These are phyloP conservation scores for Globisporangium uncinulatum DNA, from an alignment of 352 stramenopile species.

Conservation along the genomic window DNA sequence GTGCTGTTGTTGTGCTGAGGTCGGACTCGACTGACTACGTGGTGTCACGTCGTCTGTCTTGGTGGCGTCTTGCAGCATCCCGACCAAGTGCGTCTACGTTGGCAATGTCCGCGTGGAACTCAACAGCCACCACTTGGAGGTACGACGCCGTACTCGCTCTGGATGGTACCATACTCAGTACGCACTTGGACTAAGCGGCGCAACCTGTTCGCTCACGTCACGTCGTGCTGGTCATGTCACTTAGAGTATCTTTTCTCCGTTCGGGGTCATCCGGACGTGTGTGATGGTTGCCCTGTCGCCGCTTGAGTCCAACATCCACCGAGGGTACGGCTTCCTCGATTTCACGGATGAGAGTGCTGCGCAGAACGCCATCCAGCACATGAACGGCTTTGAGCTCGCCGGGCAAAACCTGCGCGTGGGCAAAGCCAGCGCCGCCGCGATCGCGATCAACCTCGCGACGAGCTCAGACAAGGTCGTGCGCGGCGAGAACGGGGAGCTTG, in stretches of 20 bases:
- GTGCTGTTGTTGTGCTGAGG: background rate
- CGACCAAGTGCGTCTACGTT: slow-evolving; percentile 74
- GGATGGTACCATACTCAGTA: background rate
- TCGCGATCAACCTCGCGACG: slow-evolving; percentile 58
- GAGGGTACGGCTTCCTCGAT: slow-evolving; percentile 71
- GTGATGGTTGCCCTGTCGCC: slow-evolving; percentile 62
- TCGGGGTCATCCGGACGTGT: slow-evolving; percentile 55
- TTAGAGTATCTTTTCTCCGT: slow-evolving; percentile 78
- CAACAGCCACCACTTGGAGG: slow-evolving; percentile 72
- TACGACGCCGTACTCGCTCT: slow-evolving; percentile 7
- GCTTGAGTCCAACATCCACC: slow-evolving; percentile 50
- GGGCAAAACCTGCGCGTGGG: slow-evolving; percentile 71
- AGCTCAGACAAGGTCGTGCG: slow-evolving; percentile 64
- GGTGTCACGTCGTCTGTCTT: background rate
- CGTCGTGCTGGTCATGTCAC: background rate
- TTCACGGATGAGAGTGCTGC: slow-evolving; percentile 58
- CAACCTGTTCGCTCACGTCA: background rate
- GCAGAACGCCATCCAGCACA: slow-evolving; percentile 70
- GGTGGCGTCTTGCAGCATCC: slow-evolving; percentile 24
- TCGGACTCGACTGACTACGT: background rate
- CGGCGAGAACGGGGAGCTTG: slow-evolving; percentile 14
- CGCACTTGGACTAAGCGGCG: background rate
- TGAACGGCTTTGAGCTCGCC: slow-evolving; percentile 77
- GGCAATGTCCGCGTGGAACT: slow-evolving; percentile 65
- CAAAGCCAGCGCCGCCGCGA: slow-evolving; percentile 62